phyloP scores from a whole-genome alignment of 1,284 basidiomycete genomes.

The Rhodotorula sp. region DNA sequence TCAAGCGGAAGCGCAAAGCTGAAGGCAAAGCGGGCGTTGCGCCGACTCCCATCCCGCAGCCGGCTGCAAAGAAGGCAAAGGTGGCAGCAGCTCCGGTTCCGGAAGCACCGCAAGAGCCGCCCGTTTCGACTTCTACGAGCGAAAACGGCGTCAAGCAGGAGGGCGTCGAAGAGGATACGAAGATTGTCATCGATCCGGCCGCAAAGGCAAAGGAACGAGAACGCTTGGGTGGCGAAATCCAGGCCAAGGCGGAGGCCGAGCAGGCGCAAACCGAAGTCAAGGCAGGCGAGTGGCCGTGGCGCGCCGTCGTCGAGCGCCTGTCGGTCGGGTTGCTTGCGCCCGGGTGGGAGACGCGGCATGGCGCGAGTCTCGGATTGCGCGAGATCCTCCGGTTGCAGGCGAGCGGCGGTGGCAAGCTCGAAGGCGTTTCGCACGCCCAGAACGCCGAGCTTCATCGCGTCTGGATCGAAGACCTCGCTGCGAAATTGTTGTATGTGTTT shows the following conservation, averaged over 20 bases:
- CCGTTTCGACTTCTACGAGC: not conserved
- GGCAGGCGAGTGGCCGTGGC: conserved; percentile 80
- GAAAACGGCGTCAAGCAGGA: not conserved
- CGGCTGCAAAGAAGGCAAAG: conserved; percentile 32
- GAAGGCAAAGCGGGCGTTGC: conserved; percentile 64
- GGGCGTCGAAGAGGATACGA: conserved; percentile 8
- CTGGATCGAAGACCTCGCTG: conserved; percentile 86
- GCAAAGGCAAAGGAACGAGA: conserved; percentile 37
- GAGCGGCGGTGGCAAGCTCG: conserved; percentile 66
- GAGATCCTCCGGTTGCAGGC: conserved; percentile 87
- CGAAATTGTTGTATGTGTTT: conserved; percentile 83
- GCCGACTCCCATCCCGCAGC: conserved; percentile 44
- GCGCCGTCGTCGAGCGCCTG: conserved; percentile 74
- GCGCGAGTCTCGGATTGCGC: conserved; percentile 84
- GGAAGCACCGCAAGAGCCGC: not conserved
- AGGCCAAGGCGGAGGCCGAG: conserved; percentile 42
- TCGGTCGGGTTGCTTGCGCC: conserved; percentile 79
- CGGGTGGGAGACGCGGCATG: conserved; percentile 92
- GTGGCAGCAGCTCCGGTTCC: conserved; percentile 9
- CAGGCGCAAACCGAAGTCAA: conserved; percentile 37
- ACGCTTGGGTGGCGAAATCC: conserved; percentile 34
- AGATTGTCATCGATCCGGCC: conserved; percentile 42
- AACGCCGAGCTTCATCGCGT: conserved; percentile 69
- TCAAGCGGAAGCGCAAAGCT: conserved; percentile 85
- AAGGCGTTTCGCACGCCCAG: conserved; percentile 53